Base-by-base conservation (phyloP, 768 basidiomycete species). In the Nidularia sp. region DNA sequence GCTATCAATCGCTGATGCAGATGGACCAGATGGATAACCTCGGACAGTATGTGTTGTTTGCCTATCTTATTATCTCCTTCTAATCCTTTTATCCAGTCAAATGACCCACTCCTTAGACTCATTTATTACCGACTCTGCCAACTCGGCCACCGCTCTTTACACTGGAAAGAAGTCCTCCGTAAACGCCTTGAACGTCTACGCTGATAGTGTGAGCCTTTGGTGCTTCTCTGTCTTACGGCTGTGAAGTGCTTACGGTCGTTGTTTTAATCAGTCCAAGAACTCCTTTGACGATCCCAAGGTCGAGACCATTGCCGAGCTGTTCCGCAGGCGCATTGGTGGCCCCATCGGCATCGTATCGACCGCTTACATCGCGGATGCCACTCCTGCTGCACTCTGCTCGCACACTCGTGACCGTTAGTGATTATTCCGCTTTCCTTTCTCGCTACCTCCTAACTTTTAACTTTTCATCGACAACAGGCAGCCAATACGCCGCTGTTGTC, bases 31-130 rank as follows among this genome's bases (percentile, higher is more conserved):
- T 76, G 74, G 74, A 76, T 13, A 66, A 64, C 36, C 62, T 73
- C 42, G 74, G 74, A 45, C 71, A 74, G 72, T 75, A 52, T 47
- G 73, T 61, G 44, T 34, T 42, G 12, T 45, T 13, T 45, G 53
- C 18, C 29, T 13, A 31, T 9, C 48, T 22, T 25, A 13, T 13
- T 15, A n/a, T 10, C 18, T 47, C 52, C 13, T 6, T 32, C n/a
- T 31, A 2, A 10, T 6, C 5, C 34, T 31, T 7, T 4, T 34
- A 6, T 49, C 25, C 22, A 73, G 73, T 47, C 75, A 76, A 66
- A 76, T 76, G 75, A 74, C 73, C 5, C 75, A 76, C 55, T 75
- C 73, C 1, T 66, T 76, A 15, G 75, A 76, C 53, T 75, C 75
- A 1, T 73, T 74, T 56, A 76, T 76, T 55, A 76, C 75, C 47